phyloP scores from a whole-genome alignment of 768 basidiomycete genomes.

The Trametes cingulata region DNA sequence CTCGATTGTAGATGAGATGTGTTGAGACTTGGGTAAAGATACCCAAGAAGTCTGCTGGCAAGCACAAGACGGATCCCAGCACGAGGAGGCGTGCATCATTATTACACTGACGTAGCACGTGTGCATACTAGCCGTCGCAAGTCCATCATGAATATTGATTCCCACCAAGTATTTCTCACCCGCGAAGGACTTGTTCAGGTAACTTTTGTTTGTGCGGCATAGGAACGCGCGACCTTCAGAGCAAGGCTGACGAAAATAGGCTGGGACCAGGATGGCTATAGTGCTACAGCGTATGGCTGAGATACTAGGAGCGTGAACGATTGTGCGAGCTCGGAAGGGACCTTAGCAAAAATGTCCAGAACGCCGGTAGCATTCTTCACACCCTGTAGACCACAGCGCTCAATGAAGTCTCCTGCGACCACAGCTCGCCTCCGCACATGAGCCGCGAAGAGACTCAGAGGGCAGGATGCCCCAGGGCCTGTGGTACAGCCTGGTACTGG shows the following conservation, averaged over 20 bases:
- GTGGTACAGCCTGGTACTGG: slow-evolving; percentile 41
- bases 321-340: slow-evolving; percentile 16
- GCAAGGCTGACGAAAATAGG: no score
- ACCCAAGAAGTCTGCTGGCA: no score
- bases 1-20: no score
- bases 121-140: no score
- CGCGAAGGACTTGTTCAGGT: no score
- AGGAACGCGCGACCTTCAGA: no score
- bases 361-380: slow-evolving; percentile 25
- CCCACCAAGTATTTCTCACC: no score
- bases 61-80: neutral
- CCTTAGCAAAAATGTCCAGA: slow-evolving; percentile 27
- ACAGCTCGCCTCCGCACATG: slow-evolving; percentile 33
- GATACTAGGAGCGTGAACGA: slow-evolving; percentile 11
- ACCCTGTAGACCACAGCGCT: slow-evolving; percentile 36
- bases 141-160: no score
- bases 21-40: neutral
- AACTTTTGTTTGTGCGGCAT: no score
- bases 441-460: slow-evolving; percentile 35
- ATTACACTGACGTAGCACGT: no score
- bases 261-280: no score
- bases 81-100: neutral
- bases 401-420: slow-evolving; percentile 40
- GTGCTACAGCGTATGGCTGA: slow-evolving; percentile 1
- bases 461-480: slow-evolving; percentile 43